phyloP scores from a whole-genome alignment of 179 eudicot genomes.

The Camellia oleifera region DNA sequence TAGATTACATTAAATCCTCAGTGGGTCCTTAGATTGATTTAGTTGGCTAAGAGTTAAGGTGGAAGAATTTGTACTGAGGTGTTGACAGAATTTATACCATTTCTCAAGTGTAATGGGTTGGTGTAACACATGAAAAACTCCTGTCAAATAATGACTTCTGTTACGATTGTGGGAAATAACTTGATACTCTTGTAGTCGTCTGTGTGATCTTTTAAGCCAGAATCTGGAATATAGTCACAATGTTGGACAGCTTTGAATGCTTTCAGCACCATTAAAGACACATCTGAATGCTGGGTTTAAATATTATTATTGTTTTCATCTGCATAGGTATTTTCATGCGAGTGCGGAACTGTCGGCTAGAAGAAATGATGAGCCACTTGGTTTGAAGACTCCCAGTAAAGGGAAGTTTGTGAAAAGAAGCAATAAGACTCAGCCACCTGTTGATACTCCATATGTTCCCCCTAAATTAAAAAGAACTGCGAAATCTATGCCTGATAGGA shows the following conservation, averaged over 20 bases:
- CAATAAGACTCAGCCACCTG: conserved; percentile 55
- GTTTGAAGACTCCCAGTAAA: conserved; percentile 46
- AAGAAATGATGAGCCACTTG: conserved; percentile 34
- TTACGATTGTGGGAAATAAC: not conserved
- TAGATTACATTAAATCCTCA: not conserved
- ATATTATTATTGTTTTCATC: not conserved
- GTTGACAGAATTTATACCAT: not conserved
- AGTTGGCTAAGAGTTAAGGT: not conserved
- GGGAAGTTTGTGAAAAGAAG: conserved; percentile 60
- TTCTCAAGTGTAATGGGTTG: not conserved
- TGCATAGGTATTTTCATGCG: conserved; percentile 64
- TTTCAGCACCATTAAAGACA: not conserved
- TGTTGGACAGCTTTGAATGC: not conserved
- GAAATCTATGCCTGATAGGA: conserved; percentile 50
- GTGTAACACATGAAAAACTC: conserved; percentile 5
- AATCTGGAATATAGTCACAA: not conserved
- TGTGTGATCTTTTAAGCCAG: not conserved
- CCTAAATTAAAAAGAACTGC: conserved; percentile 44
- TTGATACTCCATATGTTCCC: conserved; percentile 78
- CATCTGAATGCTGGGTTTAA: not conserved
- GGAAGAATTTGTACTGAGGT: conserved; percentile 3
- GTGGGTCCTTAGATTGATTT: not conserved
- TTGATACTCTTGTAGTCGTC: not conserved
- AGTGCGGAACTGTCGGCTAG: conserved; percentile 46
- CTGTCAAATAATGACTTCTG: not conserved